A percentile compares a stretch with the other conserved stretches of the same genome.
Evolutionary conservation across 1,139 yeast genomes (phyloP).

Genomic region (Saccharomycopsis crataegensis): DNA sequence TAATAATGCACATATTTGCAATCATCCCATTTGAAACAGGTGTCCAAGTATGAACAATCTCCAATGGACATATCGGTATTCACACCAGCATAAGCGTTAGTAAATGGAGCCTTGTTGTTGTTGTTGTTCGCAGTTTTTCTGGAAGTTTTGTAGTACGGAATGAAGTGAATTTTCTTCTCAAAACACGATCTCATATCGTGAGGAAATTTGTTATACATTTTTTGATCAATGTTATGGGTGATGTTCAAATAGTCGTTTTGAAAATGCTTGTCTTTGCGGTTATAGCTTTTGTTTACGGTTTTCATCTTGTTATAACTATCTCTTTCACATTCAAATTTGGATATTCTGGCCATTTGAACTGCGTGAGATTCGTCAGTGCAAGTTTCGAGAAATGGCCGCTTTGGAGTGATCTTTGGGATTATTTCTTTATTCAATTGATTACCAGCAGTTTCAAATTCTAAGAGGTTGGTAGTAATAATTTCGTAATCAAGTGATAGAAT

Average conservation of each 20-base stretch:
- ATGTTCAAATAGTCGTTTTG: constrained; percentile 15
- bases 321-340: constrained; percentile 15
- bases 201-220: constrained; percentile 25
- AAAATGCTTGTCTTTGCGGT: not conserved
- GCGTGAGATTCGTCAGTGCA: constrained; percentile 46
- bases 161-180: constrained; percentile 45
- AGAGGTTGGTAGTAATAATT: not conserved
- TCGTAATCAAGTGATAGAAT: not conserved
- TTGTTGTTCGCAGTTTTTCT: constrained; percentile 18
- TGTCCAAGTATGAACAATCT: constrained; percentile 89
- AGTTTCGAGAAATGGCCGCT: constrained; percentile 42
- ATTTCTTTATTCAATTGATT: constrained; percentile 36
- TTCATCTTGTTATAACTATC: not conserved
- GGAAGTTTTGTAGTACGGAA: constrained; percentile 41
- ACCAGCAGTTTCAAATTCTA: constrained; percentile 27
- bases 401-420: constrained; percentile 32
- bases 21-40: constrained; percentile 77
- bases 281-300: not conserved
- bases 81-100: constrained; percentile 21
- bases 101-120: constrained; percentile 21
- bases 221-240: constrained; percentile 24
- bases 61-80: constrained; percentile 69
- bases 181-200: constrained; percentile 37
- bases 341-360: constrained; percentile 25
- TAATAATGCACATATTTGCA: constrained; percentile 81